Conservation (phyloP, 352 stramenopile genomes). For the Phytophthora hybrid region DNA sequence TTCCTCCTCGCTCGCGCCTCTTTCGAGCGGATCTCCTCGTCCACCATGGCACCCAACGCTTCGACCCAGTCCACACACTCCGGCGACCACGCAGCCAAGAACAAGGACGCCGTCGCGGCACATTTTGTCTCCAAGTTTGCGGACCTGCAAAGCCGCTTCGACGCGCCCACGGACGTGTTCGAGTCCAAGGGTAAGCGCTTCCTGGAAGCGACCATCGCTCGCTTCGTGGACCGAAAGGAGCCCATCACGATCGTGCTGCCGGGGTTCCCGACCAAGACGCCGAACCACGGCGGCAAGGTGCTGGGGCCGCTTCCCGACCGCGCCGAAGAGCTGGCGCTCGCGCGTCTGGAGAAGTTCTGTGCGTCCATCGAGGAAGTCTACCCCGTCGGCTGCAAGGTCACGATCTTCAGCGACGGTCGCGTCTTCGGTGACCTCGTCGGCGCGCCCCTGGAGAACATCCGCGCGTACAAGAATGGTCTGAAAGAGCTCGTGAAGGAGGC, state of each 20-base stretch:
- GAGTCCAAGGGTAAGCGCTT: conserved; percentile 18
- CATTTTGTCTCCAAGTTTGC: conserved; percentile 26
- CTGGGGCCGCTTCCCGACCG: conserved; percentile 24
- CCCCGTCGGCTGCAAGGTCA: conserved; percentile 24
- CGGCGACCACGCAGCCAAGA: neutral
- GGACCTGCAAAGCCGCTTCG: conserved; percentile 29
- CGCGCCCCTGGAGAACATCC: conserved; percentile 20
- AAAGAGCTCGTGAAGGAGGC: conserved; percentile 27
- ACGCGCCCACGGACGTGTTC: conserved; percentile 15
- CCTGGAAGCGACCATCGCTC: conserved; percentile 16
- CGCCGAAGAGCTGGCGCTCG: conserved; percentile 26
- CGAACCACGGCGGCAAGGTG: conserved; percentile 27
- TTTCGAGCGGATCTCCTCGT: neutral
- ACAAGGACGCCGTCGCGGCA: conserved; percentile 15
- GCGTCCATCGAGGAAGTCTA: conserved; percentile 29
- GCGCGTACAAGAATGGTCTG: conserved; percentile 29
- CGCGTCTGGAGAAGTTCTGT: conserved; percentile 28
- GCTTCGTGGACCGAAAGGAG: conserved; percentile 21
- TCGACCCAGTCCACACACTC: conserved; percentile 9
- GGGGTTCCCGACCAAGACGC: conserved; percentile 25
- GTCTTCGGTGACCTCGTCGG: conserved; percentile 30
- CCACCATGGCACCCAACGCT: conserved; percentile 14
- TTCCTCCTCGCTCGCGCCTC: neutral
- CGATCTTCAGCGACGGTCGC: conserved; percentile 32
- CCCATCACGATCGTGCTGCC: conserved; percentile 11